These are phyloP conservation scores for Aspergillus ustus DNA, from an alignment of 2,329 filamentous ascomycete species.

Conservation along the genomic window DNA sequence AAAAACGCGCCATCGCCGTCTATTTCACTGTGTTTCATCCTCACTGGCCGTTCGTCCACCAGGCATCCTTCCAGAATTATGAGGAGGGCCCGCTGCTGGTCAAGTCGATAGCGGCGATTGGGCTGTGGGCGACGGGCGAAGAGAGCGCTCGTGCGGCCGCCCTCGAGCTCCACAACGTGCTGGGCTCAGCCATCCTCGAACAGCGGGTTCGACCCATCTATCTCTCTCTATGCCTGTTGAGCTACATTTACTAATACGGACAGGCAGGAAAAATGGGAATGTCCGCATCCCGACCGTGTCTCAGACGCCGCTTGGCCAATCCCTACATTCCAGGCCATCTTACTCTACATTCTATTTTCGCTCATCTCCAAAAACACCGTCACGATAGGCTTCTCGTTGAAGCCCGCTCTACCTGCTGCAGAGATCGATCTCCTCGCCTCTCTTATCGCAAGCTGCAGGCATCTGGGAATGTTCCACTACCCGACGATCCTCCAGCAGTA, in stretches of 20 bases:
- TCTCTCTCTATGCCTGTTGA: neutral
- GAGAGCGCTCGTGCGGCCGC: constrained; percentile 26
- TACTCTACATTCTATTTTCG: constrained; percentile 37
- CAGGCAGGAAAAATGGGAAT: constrained; percentile 31
- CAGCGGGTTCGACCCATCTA: constrained; percentile 27
- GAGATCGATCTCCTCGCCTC: constrained; percentile 23
- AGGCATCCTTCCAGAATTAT: constrained; percentile 24
- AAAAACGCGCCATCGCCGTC: constrained; percentile 23
- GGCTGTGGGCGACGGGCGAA: constrained; percentile 31
- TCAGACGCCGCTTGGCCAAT: constrained; percentile 33
- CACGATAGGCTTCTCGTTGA: constrained; percentile 22
- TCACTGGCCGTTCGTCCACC: constrained; percentile 36
- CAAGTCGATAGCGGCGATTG: constrained; percentile 35
- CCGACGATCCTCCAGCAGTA: constrained; percentile 31
- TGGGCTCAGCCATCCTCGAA: constrained; percentile 29
- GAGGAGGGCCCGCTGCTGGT: constrained; percentile 33
- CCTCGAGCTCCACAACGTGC: constrained; percentile 29
- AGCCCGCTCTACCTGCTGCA: constrained; percentile 8
- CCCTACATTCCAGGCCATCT: constrained; percentile 37
- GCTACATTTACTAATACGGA: neutral
- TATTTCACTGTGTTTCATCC: constrained; percentile 36
- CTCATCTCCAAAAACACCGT: constrained; percentile 11
- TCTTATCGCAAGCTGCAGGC: constrained; percentile 34
- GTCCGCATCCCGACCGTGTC: neutral
- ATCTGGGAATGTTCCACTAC: constrained; percentile 35